These are phyloP conservation scores for Dipteronia sinensis DNA, from an alignment of 345 rosid species.

Conservation along the genomic window DNA sequence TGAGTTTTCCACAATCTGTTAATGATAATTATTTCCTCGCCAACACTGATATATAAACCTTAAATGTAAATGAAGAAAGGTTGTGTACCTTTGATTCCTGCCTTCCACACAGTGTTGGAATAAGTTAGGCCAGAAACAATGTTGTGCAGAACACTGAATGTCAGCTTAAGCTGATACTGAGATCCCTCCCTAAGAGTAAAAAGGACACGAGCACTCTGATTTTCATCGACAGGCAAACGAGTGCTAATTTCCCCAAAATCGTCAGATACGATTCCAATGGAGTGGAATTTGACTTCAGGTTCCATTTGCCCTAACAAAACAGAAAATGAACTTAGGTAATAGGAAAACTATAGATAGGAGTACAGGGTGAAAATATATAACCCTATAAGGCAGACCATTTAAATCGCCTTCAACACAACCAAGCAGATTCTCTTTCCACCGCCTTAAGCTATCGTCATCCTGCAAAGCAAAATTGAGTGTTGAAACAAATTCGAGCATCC, in stretches of 20 bases:
- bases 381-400: constrained; percentile 30
- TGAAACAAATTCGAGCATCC: constrained; percentile 9
- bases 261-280: constrained; percentile 53
- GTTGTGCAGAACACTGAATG: constrained; percentile 54
- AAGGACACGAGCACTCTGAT: constrained; percentile 26
- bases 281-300: constrained; percentile 56
- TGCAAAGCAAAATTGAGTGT: constrained; percentile 29
- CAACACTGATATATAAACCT: not conserved
- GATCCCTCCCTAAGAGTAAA: constrained; percentile 55
- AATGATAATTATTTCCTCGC: not conserved
- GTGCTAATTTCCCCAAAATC: constrained; percentile 45
- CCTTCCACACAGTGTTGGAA: constrained; percentile 54
- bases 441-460: constrained; percentile 84
- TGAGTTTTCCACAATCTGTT: not conserved
- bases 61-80: constrained; percentile 3
- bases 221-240: constrained; percentile 42
- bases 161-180: constrained; percentile 46
- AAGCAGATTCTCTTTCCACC: constrained; percentile 82
- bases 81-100: constrained; percentile 45
- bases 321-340: not conserved
- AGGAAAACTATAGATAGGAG: not conserved
- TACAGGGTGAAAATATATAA: not conserved
- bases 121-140: constrained; percentile 57
- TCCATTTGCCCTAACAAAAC: constrained; percentile 48
- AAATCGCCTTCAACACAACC: constrained; percentile 59